A percentile compares a stretch with the other conserved stretches of the same genome.
Conservation (phyloP, 805 yeast genomes). For the Candida rishiriensis region DNA sequence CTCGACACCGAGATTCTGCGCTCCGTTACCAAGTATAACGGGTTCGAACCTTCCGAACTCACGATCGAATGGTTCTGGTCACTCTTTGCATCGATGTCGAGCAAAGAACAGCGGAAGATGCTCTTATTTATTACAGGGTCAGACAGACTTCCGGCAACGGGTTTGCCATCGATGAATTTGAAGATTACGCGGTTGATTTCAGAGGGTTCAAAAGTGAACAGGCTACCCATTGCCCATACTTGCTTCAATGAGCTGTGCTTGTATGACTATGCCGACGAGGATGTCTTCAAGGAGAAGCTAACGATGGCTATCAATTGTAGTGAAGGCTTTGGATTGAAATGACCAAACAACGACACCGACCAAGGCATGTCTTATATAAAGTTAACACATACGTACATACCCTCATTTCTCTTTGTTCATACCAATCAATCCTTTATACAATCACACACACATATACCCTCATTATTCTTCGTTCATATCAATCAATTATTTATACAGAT, state of each 20-base stretch:
- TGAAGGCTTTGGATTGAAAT: constrained; percentile 70
- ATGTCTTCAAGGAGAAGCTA: constrained; percentile 55
- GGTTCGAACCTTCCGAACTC: constrained; percentile 43
- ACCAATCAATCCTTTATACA: too few relatives aligned
- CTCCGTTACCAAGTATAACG: constrained; percentile 69
- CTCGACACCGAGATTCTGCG: constrained; percentile 64
- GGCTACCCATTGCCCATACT: constrained; percentile 85
- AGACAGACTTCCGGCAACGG: constrained; percentile 90
- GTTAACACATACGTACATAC: too few relatives aligned
- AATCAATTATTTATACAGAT: too few relatives aligned
- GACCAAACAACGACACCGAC: background rate
- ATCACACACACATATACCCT: too few relatives aligned
- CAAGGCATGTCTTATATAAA: too few relatives aligned
- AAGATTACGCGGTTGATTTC: constrained; percentile 48
- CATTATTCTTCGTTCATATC: too few relatives aligned
- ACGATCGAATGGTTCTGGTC: constrained; percentile 87
- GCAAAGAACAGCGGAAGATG: constrained; percentile 53
- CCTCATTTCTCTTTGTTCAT: too few relatives aligned
- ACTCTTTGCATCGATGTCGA: constrained; percentile 45
- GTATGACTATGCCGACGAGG: constrained; percentile 55
- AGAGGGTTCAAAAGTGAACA: constrained; percentile 26
- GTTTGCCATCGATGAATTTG: constrained; percentile 70
- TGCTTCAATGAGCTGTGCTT: constrained; percentile 89
- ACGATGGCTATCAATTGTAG: constrained; percentile 69
- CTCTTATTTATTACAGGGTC: constrained; percentile 84